These are phyloP conservation scores for Aspergillus cejpii DNA, from an alignment of 2,329 filamentous ascomycete genomes.

Conservation along the genomic window DNA sequence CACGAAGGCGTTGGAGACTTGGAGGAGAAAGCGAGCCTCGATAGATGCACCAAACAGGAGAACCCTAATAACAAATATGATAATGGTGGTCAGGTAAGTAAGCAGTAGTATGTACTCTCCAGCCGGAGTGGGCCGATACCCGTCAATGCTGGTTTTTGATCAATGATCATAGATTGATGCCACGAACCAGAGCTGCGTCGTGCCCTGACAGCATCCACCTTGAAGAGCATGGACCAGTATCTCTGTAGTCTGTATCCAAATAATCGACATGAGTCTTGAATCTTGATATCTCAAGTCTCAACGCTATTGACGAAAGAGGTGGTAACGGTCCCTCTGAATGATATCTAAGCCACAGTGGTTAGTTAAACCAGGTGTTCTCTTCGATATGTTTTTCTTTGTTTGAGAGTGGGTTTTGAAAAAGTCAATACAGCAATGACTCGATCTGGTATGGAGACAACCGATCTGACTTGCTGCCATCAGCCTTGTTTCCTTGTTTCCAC, in stretches of 20 bases:
- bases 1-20: too few species aligned
- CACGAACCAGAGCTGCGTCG: conserved; percentile 4
- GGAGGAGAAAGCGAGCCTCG: too few species aligned
- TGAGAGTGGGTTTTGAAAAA: too few species aligned
- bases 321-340: background rate
- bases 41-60: too few species aligned
- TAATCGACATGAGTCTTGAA: background rate
- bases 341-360: background rate
- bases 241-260: background rate
- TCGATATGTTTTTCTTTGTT: background rate
- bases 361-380: too few species aligned
- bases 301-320: conserved; percentile 5
- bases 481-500: conserved; percentile 25
- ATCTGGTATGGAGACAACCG: conserved; percentile 20
- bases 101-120: too few species aligned
- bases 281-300: conserved; percentile 8
- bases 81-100: too few species aligned
- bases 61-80: too few species aligned
- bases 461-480: conserved; percentile 25
- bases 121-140: too few species aligned
- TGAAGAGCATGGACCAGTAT: conserved; percentile 11
- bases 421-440: conserved; percentile 7
- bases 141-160: background rate
- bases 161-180: background rate
- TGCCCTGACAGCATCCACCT: conserved; percentile 14